phyloP scores from a whole-genome alignment of 768 basidiomycete genomes.

The Auricularia sp. region DNA sequence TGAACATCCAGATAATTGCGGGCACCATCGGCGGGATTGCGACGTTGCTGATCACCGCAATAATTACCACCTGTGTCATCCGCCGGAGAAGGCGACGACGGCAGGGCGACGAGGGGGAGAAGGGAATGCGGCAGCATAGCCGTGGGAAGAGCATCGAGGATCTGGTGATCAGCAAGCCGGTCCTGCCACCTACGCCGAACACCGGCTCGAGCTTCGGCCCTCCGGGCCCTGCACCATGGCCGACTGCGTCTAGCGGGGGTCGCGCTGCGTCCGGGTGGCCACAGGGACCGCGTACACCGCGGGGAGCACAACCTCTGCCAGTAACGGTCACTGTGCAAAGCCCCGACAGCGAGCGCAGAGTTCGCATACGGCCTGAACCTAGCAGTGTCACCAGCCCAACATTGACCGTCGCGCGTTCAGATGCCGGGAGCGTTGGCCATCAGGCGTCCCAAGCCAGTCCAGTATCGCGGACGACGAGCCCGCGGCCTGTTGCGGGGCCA shows the following conservation, averaged over 20 bases:
- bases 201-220: background rate
- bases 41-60: background rate
- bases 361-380: too few species aligned
- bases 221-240: background rate
- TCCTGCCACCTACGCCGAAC: background rate
- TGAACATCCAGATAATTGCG: background rate
- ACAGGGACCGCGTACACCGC: background rate
- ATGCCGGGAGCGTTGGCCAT: too few species aligned
- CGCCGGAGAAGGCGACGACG: background rate
- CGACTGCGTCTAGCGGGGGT: background rate
- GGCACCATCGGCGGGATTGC: background rate
- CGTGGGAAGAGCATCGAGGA: background rate
- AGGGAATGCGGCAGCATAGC: background rate
- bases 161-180: background rate
- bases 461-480: too few species aligned
- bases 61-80: background rate
- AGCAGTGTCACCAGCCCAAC: too few species aligned
- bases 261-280: background rate
- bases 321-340: background rate
- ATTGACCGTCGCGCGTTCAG: too few species aligned
- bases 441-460: too few species aligned
- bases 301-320: background rate
- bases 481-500: too few species aligned
- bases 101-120: background rate
- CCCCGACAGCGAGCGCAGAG: too few species aligned